Conservation (phyloP, 768 basidiomycete genomes). For the Pleurotus tuber-regium region DNA sequence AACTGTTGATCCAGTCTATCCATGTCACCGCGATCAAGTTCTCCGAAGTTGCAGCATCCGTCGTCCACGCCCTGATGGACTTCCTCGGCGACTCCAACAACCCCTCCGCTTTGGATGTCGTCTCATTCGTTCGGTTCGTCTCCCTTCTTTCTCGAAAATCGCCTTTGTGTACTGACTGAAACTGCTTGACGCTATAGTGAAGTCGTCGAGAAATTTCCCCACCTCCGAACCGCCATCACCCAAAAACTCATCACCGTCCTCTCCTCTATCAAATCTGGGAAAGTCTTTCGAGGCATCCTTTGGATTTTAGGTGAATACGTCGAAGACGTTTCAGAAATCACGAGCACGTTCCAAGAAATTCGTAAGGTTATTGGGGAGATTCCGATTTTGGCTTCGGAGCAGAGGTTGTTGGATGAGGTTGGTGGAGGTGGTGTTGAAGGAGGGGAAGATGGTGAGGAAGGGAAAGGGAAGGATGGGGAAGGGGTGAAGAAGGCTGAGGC, state of each 20-base stretch:
- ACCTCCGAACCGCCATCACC: slow-evolving; percentile 76
- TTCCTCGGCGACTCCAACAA: slow-evolving; percentile 95
- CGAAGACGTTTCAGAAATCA: slow-evolving; percentile 62
- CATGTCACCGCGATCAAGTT: slow-evolving; percentile 96
- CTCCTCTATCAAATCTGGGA: slow-evolving; percentile 88
- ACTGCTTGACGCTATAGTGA: no score
- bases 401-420: slow-evolving; percentile 76
- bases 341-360: slow-evolving; percentile 71
- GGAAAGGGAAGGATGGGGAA: slow-evolving; percentile 47
- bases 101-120: slow-evolving; percentile 93
- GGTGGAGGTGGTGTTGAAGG: slow-evolving; percentile 40
- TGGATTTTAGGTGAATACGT: slow-evolving; percentile 99
- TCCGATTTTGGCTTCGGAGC: slow-evolving; percentile 93
- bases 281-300: slow-evolving; percentile 92
- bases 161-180: no score
- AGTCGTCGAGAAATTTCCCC: slow-evolving; percentile 96
- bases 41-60: slow-evolving; percentile 94
- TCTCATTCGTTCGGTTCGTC: slow-evolving; percentile 56
- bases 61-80: slow-evolving; percentile 91
- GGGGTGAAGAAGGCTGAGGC: slow-evolving; percentile 48
- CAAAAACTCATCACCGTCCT: slow-evolving; percentile 83
- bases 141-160: neutral
- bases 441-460: slow-evolving; percentile 39
- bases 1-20: slow-evolving; percentile 95
- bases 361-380: slow-evolving; percentile 91